These are phyloP conservation scores for Mycosphaerella sp. DNA, from an alignment of 2,329 filamentous ascomycete genomes.

Conservation along the genomic window DNA sequence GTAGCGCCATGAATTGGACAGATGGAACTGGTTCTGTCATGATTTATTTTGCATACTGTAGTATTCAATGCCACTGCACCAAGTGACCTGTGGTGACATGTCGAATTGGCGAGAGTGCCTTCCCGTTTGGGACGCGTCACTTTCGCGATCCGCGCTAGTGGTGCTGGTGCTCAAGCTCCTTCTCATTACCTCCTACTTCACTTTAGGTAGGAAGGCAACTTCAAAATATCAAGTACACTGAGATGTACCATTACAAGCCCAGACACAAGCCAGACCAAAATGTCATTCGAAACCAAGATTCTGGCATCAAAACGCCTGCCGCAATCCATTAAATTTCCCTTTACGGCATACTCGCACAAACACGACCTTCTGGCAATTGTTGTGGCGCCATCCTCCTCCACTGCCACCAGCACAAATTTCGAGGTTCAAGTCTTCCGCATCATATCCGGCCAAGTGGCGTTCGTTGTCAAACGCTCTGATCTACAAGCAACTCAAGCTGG, in stretches of 20 bases:
- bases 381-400: background rate
- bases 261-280: background rate
- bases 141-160: constrained; percentile 7
- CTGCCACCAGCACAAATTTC: constrained; percentile 42
- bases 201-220: background rate
- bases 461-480: constrained; percentile 43
- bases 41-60: too few relatives aligned
- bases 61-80: too few relatives aligned
- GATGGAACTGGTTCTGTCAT: too few relatives aligned
- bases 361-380: constrained; percentile 78
- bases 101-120: too few relatives aligned
- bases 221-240: background rate
- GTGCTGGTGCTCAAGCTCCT: background rate
- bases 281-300: background rate
- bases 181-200: background rate
- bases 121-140: background rate
- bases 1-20: background rate
- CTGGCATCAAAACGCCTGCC: constrained; percentile 53
- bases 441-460: constrained; percentile 67
- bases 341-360: constrained; percentile 71
- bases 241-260: too few relatives aligned
- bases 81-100: too few relatives aligned
- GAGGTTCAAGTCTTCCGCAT: constrained; percentile 71
- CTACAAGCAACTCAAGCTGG: constrained; percentile 8
- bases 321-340: constrained; percentile 48